Evolutionary conservation across 2,329 filamentous ascomycete species (phyloP), one percentile per base, ranked within the genome.

Genomic region (Aspergillus calidoustus): DNA sequence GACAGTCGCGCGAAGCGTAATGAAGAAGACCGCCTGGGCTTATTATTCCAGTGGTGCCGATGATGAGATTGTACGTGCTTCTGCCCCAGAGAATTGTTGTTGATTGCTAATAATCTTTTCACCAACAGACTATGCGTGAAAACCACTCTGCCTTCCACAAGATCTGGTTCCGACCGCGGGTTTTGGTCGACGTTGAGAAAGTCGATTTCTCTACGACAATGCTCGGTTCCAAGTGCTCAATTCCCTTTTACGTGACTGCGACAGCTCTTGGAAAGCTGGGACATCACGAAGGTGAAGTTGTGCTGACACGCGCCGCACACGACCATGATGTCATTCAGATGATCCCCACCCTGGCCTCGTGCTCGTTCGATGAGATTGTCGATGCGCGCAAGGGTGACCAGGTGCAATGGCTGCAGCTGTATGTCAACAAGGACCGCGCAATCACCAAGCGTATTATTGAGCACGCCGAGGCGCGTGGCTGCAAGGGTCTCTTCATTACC

Each of bases 1-100:
- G 83, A 88, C 92, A 3, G 94, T 98, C 41, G 95, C 95, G 5
- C 88, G 90, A 70, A 84, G 87, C 44, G 87, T 96, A 60, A 97
- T 98, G 94, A 97, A 96, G 86, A 96, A 91, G 82, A 90, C 89
- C 1, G 94, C 94, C 0, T 99, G 95, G 95, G 95, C 91, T 28
- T 99, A 99, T 81, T 99, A 99, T 78, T 97, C 92, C 0, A 95
- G 91, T 73, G 94, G 92, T 60, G 92, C 94, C 0, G 92, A 95
- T 73, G 92, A 96, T 72, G 91, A 94, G 77, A 93, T 94, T 79
- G 90, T 92, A 75, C n/a, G 70, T 65, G 22, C 43, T 15, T 13
- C 1, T 9, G 8, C 8, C 17, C 11, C 6, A 19, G 15, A 3
- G 1, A n/a, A 15, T 25, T 31, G 9, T 13, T 13, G 43, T 22